phyloP scores from a whole-genome alignment of 257 asterid genomes.

The Solanum corneliomulleri region DNA sequence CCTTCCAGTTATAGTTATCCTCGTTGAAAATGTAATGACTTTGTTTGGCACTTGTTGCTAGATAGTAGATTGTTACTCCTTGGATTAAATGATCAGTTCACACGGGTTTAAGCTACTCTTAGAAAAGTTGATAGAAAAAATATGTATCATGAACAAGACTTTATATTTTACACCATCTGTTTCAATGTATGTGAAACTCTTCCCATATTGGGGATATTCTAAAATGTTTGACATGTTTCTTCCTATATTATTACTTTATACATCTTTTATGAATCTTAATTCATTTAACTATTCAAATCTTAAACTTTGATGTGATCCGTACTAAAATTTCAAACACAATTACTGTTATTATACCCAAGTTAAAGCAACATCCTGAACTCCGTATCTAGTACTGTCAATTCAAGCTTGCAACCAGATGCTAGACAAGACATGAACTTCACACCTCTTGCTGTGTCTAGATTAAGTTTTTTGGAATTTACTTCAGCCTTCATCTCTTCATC shows the following conservation, averaged over 20 bases:
- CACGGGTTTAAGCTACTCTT: not conserved
- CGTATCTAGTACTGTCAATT: not conserved
- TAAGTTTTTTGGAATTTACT: not conserved
- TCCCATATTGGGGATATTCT: not conserved
- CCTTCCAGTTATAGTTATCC: not conserved
- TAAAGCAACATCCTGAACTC: not conserved
- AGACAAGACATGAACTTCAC: not conserved
- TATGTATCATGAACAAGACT: not conserved
- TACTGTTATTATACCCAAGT: not conserved
- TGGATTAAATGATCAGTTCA: not conserved
- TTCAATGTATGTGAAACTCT: not conserved
- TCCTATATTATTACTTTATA: not conserved
- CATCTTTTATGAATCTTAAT: not conserved
- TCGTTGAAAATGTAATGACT: not conserved
- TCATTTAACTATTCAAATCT: not conserved
- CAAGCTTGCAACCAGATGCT: not conserved
- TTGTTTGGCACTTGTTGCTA: not conserved
- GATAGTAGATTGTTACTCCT: not conserved
- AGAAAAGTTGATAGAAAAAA: not conserved
- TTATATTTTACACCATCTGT: not conserved
- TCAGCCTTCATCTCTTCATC: not conserved
- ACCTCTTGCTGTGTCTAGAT: not conserved
- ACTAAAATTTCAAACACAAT: not conserved
- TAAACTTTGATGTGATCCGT: not conserved
- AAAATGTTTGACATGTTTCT: not conserved